Conservation (phyloP, 2,329 filamentous ascomycete genomes). For the Teratosphaeria pseudoeucalypti region DNA sequence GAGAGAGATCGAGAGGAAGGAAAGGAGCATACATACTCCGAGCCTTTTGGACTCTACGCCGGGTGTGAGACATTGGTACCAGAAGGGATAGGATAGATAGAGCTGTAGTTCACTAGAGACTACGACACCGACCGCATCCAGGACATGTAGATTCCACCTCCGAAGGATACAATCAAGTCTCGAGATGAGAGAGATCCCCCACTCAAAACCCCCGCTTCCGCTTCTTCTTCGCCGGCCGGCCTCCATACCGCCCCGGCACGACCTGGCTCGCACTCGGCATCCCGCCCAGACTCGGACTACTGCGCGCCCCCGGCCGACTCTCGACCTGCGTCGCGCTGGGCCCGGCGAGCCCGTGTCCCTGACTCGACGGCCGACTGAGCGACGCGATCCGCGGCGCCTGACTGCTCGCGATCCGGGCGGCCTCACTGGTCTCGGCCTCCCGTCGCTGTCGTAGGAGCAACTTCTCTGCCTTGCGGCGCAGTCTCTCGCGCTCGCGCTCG, state of each 20-base stretch:
- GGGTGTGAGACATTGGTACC: too few species aligned
- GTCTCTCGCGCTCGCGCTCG: constrained; percentile 26
- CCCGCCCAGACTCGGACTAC: constrained; percentile 15
- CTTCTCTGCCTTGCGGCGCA: constrained; percentile 30
- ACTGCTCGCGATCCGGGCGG: constrained; percentile 17
- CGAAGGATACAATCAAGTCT: too few species aligned
- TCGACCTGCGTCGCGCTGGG: neutral
- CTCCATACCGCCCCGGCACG: constrained; percentile 21
- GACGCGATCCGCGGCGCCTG: constrained; percentile 20
- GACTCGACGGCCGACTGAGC: constrained; percentile 15
- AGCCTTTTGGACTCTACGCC: too few species aligned
- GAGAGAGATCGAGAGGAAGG: too few species aligned
- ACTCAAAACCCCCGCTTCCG: constrained; percentile 28
- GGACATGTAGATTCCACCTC: too few species aligned
- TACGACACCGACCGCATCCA: too few species aligned
- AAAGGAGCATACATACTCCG: too few species aligned
- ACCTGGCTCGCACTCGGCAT: constrained; percentile 22
- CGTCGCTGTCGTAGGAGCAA: constrained; percentile 31
- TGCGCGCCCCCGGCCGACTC: constrained; percentile 7
- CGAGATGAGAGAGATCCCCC: neutral
- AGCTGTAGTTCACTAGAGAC: too few species aligned
- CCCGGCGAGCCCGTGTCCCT: constrained; percentile 1
- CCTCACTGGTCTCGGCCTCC: constrained; percentile 24
- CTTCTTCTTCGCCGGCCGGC: constrained; percentile 33
- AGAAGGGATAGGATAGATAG: too few species aligned